Evolutionary conservation across 345 rosid genomes (phyloP).

Genomic region (Arabidopsis arenosa): DNA sequence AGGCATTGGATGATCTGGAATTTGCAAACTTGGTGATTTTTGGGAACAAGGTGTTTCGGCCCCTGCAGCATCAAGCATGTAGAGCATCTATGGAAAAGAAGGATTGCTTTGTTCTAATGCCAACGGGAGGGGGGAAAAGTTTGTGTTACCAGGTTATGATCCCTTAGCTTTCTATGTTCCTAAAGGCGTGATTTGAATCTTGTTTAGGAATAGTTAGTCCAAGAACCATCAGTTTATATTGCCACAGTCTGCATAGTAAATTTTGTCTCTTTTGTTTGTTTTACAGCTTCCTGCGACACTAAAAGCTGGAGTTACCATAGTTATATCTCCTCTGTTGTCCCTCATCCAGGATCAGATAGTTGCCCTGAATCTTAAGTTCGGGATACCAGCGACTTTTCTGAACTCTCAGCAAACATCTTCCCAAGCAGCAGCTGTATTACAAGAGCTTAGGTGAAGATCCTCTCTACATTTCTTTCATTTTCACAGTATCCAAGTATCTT

Average conservation of each 20-base stretch:
- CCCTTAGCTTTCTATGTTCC: constrained; percentile 30
- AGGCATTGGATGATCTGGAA: constrained; percentile 81
- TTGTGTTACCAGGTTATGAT: constrained; percentile 79
- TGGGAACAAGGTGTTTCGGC: constrained; percentile 68
- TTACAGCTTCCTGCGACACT: constrained; percentile 87
- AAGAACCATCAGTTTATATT: constrained; percentile 7
- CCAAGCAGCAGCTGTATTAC: constrained; percentile 75
- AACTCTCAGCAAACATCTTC: constrained; percentile 89
- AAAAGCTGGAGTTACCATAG: constrained; percentile 84
- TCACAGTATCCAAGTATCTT: not conserved
- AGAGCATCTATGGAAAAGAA: constrained; percentile 65
- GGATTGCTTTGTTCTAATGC: constrained; percentile 91
- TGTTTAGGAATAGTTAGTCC: constrained; percentile 19
- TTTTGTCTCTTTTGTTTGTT: not conserved
- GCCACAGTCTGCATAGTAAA: constrained; percentile 7
- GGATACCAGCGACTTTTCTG: constrained; percentile 84
- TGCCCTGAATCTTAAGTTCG: constrained; percentile 74
- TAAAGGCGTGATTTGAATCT: not conserved
- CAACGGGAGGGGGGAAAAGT: constrained; percentile 95
- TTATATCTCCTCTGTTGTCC: constrained; percentile 81
- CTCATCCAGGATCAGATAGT: constrained; percentile 94
- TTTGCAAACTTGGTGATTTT: constrained; percentile 87
- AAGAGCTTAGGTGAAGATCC: constrained; percentile 73
- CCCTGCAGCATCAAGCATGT: constrained; percentile 87
- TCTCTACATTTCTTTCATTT: constrained; percentile 24